Percentiles rank a stretch among this genome's conserved stretches.
These are phyloP conservation scores for Batkoa obscura DNA, from an alignment of 371 early-diverging fungal species.

Conservation along the genomic window DNA sequence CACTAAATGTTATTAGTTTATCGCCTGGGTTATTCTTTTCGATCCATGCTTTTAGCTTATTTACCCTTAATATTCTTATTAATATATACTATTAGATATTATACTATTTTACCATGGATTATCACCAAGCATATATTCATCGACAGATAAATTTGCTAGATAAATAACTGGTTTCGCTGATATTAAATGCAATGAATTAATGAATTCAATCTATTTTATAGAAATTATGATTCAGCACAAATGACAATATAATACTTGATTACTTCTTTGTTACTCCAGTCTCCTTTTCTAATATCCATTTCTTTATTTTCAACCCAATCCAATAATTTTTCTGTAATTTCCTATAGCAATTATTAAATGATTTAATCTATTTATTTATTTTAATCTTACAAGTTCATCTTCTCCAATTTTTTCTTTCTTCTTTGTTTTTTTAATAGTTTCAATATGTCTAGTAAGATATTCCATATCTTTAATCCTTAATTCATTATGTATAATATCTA, in stretches of 20 bases:
- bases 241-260: neutral
- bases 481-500: constrained; percentile 93
- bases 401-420: neutral
- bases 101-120: constrained; percentile 46
- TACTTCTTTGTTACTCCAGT: constrained; percentile 72
- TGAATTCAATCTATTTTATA: constrained; percentile 40
- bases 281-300: constrained; percentile 75
- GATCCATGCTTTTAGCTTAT: constrained; percentile 81
- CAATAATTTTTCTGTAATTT: constrained; percentile 47
- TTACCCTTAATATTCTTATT: neutral
- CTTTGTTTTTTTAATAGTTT: constrained; percentile 11
- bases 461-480: constrained; percentile 90
- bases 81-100: neutral
- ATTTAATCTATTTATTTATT: neutral
- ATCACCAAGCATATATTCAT: constrained; percentile 76
- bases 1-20: constrained; percentile 80
- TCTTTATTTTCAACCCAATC: constrained; percentile 51
- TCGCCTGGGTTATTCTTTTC: constrained; percentile 74
- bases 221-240: neutral
- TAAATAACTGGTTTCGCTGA: constrained; percentile 97
- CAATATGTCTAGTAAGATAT: constrained; percentile 45
- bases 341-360: constrained; percentile 10
- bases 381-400: neutral
- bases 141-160: constrained; percentile 83
- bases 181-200: constrained; percentile 79